phyloP scores from a whole-genome alignment of 257 asterid genomes.

The Scutellaria barbata region DNA sequence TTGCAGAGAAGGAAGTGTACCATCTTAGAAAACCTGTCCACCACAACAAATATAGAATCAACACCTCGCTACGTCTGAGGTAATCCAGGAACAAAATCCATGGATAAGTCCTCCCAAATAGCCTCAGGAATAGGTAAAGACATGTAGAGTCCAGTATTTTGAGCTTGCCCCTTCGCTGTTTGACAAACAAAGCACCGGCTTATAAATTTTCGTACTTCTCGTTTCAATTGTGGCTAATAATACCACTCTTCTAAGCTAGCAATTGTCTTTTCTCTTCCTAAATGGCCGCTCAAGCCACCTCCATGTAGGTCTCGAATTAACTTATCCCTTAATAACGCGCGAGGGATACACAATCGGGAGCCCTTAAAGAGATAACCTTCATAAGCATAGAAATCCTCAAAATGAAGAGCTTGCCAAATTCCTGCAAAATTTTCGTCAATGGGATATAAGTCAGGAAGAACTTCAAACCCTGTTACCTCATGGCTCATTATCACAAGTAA shows the following conservation, averaged over 20 bases:
- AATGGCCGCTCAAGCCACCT: not conserved
- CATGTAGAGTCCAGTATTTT: slow-evolving; percentile 8
- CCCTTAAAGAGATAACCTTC: not conserved
- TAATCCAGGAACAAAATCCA: not conserved
- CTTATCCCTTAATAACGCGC: not conserved
- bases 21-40: not conserved
- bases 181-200: not conserved
- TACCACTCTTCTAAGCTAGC: not conserved
- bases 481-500: not conserved
- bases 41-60: not conserved
- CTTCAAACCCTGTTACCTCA: not conserved
- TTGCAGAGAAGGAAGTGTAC: not conserved
- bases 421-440: not conserved
- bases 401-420: not conserved
- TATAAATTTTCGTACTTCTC: not conserved
- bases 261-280: not conserved
- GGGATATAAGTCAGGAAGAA: not conserved
- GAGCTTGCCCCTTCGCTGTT: not conserved
- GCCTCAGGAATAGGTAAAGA: not conserved
- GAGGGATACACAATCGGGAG: not conserved
- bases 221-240: not conserved
- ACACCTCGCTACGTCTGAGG: not conserved
- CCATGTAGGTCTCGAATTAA: not conserved
- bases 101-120: not conserved
- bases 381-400: not conserved